phyloP scores from a whole-genome alignment of 2,329 filamentous ascomycete species.

The Teratosphaeria destructans region DNA sequence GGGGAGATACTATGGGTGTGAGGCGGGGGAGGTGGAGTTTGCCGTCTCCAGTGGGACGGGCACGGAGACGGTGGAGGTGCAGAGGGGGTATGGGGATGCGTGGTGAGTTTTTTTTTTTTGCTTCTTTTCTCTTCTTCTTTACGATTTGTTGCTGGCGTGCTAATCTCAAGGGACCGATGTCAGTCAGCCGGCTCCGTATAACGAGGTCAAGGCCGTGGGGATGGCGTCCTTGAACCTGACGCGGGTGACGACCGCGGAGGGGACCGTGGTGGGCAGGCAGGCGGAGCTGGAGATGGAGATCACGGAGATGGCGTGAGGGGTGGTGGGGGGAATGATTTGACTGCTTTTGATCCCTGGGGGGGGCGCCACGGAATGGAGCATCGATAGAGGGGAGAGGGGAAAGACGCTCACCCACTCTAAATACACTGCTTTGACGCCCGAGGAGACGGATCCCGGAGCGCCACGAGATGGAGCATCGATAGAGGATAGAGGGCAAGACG shows the following conservation, averaged over 20 bases:
- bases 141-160: not conserved
- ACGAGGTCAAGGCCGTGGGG: slow-evolving; percentile 13
- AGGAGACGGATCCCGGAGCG: too few relatives aligned
- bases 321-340: too few relatives aligned
- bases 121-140: not conserved
- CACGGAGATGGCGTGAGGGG: slow-evolving; percentile 4
- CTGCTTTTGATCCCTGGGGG: too few relatives aligned
- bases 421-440: too few relatives aligned
- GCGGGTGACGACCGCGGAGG: slow-evolving; percentile 6
- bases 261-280: slow-evolving; percentile 7
- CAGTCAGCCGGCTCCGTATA: slow-evolving; percentile 12
- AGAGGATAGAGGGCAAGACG: too few relatives aligned
- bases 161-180: not conserved
- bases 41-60: slow-evolving; percentile 3
- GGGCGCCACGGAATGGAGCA: too few relatives aligned
- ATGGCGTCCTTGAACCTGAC: slow-evolving; percentile 6
- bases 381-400: too few relatives aligned
- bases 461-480: too few relatives aligned
- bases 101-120: slow-evolving; percentile 10
- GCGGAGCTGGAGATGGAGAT: slow-evolving; percentile 10
- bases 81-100: slow-evolving; percentile 12
- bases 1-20: slow-evolving; percentile 13
- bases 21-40: slow-evolving; percentile 13
- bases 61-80: slow-evolving; percentile 4
- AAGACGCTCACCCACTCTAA: too few relatives aligned